Conservation (phyloP, 202 grass and related monocot genomes). For the Digitaria exilis region DNA sequence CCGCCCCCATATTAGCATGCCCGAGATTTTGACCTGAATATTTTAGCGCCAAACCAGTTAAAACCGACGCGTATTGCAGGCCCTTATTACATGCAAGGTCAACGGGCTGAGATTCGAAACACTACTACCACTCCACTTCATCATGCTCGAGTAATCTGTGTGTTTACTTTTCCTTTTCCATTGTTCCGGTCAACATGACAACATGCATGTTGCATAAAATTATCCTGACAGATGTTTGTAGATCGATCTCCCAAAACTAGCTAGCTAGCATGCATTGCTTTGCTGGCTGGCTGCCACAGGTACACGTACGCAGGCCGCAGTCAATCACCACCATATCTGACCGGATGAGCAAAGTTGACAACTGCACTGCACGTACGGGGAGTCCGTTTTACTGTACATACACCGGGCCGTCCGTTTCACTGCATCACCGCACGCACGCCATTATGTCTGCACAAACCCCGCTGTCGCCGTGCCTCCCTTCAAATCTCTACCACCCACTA, state of each 20-base stretch:
- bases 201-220: not conserved
- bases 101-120: not conserved
- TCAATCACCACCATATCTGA: not conserved
- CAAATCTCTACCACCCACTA: too few relatives aligned
- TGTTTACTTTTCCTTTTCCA: not conserved
- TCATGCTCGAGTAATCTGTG: too few relatives aligned
- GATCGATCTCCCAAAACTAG: not conserved
- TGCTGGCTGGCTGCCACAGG: not conserved
- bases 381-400: not conserved
- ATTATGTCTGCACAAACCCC: not conserved
- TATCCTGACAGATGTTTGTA: not conserved
- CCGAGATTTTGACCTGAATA: slow-evolving; percentile 27
- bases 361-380: not conserved
- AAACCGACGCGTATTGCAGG: not conserved
- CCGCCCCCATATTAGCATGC: not conserved
- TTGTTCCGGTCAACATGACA: not conserved
- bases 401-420: slow-evolving; percentile 10
- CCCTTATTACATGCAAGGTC: not conserved
- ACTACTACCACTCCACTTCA: not conserved
- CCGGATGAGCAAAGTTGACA: not conserved
- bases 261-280: not conserved
- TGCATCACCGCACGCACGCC: not conserved
- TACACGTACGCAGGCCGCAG: slow-evolving; percentile 4
- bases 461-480: not conserved
- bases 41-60: not conserved